These are phyloP conservation scores for Aegilops sharonensis DNA, from an alignment of 176 grass and related monocot species.

Conservation along the genomic window DNA sequence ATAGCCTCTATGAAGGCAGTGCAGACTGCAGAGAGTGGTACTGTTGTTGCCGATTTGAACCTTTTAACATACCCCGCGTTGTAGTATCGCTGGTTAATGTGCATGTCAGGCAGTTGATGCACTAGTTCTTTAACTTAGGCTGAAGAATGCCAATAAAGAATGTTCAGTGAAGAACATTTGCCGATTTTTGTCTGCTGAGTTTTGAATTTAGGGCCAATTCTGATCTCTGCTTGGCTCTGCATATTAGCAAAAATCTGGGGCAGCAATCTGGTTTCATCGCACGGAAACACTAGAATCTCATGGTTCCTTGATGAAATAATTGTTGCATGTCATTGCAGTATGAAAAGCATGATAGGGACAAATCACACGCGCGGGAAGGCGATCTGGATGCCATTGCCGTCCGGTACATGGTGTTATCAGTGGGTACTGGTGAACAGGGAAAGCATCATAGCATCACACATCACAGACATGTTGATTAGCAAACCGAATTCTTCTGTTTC, in stretches of 20 bases:
- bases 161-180: conserved; percentile 5
- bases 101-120: conserved; percentile 11
- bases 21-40: conserved; percentile 6
- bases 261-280: background rate
- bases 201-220: background rate
- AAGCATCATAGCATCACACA: background rate
- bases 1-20: conserved; percentile 76
- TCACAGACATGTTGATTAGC: background rate
- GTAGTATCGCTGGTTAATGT: conserved; percentile 34
- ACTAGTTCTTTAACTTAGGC: conserved; percentile 29
- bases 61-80: conserved; percentile 29
- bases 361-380: background rate
- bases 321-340: background rate
- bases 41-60: conserved; percentile 18
- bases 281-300: background rate
- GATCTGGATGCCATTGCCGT: background rate
- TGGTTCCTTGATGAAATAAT: background rate
- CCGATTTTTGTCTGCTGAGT: background rate
- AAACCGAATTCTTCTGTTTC: background rate
- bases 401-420: background rate
- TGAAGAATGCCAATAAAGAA: conserved; percentile 36
- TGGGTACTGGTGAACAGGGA: background rate
- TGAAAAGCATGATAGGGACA: background rate
- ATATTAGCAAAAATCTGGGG: background rate
- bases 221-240: background rate